Evolutionary conservation across 139 green algal genomes (phyloP), one percentile per base, ranked within the genome.

Genomic region (Chlorella sp.): DNA sequence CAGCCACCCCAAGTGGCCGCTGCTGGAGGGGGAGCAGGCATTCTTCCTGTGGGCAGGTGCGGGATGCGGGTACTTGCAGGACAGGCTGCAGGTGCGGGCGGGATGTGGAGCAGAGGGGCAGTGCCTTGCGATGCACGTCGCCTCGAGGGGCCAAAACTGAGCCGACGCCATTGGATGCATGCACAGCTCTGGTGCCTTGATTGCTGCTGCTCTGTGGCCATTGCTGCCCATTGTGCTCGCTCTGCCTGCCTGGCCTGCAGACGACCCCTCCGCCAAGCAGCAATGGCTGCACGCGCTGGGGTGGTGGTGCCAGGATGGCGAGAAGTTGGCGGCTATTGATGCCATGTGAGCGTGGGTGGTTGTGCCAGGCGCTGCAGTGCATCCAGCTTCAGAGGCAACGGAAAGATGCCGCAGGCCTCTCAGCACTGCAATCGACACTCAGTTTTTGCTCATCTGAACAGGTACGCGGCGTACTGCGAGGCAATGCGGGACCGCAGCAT

Each of bases 11-110:
- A 71, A 47, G 32, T 84, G 89, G 41, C 20, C 34, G 18, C 84
- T 95, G 32, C 71, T 94, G 36, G 84, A 88, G 13, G 86, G 88
- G 3, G 84, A 91, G 80, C 82, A 56, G 0, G 69, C 21, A 44
- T 86, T 93, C 67, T 86, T 85, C 60, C 68, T 93, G 25, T 93
- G 92, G 80, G 88, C 87, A 56, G 75, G 67, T 87, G 63, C 13
- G 68, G 9, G 13, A 25, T 34, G 74, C 55, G 11, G 30, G 9
- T 20, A 56, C n/a, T n/a, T 71, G 74, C 7, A 56, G 74, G 55
- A 7, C 13, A n/a, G 38, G 26, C 28, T 36, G 63, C 12, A 38
- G 25, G 1, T 71, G 64, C 63, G 26, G 4, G 63, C 4, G 64
- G 13, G 30, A 30, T n/a, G 12, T 68, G 62, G 21, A 68, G n/a